Conservation (phyloP, 495 filamentous ascomycete species). For the Pyronema domesticum region DNA sequence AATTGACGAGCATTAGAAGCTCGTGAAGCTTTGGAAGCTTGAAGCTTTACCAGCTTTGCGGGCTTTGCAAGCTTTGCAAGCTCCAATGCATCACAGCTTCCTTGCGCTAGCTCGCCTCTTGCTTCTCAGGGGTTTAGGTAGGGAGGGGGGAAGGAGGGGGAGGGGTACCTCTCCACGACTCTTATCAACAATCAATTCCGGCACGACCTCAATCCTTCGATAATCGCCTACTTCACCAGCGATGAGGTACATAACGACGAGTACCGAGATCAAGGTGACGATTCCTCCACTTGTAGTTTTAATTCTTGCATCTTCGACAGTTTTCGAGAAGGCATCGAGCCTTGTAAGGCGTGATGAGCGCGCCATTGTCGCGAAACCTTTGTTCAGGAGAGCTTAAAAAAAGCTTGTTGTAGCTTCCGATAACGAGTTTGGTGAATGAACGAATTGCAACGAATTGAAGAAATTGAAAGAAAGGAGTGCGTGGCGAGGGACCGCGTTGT, state of each 20-base stretch:
- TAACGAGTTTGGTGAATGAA: neutral
- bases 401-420: neutral
- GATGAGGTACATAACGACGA: slow-evolving; percentile 71
- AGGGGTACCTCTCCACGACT: slow-evolving; percentile 42
- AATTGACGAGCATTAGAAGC: neutral
- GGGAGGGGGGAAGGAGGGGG: slow-evolving; percentile 7
- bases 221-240: slow-evolving; percentile 97
- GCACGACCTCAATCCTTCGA: slow-evolving; percentile 64
- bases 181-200: slow-evolving; percentile 92
- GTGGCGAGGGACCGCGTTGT: neutral
- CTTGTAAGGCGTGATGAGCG: slow-evolving; percentile 64
- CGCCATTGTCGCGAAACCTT: slow-evolving; percentile 16
- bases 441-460: neutral
- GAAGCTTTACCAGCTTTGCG: neutral
- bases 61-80: too few relatives aligned
- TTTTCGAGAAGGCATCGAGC: slow-evolving; percentile 97
- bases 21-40: too few relatives aligned
- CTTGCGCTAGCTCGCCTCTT: too few relatives aligned
- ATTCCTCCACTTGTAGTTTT: slow-evolving; percentile 94
- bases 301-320: slow-evolving; percentile 91
- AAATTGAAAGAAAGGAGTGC: neutral
- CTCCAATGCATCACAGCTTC: too few relatives aligned
- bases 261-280: slow-evolving; percentile 74
- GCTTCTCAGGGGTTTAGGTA: neutral
- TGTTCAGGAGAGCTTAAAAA: too few relatives aligned